Conservation (phyloP, 176 grass and related monocot genomes). For the Hordeum marinum region DNA sequence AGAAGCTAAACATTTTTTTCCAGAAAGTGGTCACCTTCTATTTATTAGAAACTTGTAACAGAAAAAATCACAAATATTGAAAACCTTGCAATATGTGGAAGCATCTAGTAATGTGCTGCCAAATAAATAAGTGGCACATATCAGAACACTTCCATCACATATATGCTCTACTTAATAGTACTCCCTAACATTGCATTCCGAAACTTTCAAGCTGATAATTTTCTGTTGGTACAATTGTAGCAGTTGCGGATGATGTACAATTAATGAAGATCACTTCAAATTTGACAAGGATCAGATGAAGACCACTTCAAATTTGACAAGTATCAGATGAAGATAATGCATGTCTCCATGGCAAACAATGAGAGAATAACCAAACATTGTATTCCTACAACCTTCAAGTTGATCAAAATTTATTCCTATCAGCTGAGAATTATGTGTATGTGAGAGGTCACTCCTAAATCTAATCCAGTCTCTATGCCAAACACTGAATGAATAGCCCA, state of each 20-base stretch:
- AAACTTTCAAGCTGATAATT: neutral
- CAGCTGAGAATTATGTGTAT: neutral
- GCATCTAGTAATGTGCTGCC: neutral
- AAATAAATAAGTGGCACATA: neutral
- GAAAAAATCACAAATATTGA: neutral
- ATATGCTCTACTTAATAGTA: neutral
- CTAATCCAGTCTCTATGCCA: no score
- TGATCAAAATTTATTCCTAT: neutral
- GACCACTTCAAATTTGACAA: neutral
- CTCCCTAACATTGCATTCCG: neutral
- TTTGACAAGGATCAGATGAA: neutral
- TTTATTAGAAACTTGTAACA: neutral
- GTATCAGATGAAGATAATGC: neutral
- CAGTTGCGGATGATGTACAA: neutral
- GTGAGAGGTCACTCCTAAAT: neutral
- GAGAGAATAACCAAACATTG: neutral
- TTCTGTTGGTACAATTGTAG: neutral
- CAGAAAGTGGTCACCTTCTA: neutral
- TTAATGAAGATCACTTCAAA: neutral
- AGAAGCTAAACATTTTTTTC: neutral
- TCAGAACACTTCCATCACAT: neutral
- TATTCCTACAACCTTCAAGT: neutral
- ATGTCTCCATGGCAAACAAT: neutral
- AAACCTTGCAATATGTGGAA: neutral
- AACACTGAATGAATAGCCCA: no score